Conservation (phyloP, 495 filamentous ascomycete genomes). For the Penicillium herquei region DNA sequence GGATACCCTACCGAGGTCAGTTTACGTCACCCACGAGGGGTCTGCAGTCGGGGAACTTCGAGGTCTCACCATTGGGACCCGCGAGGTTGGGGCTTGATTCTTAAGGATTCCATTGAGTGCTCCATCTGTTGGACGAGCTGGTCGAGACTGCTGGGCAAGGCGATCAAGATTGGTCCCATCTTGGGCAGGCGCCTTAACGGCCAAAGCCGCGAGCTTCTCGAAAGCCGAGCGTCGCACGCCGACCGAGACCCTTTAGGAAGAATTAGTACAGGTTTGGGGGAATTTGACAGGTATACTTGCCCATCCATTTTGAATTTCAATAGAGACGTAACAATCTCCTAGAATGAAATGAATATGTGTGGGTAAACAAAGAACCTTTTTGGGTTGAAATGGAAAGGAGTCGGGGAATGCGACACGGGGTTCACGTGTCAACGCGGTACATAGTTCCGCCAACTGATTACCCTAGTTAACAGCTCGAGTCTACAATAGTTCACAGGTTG, state of each 20-base stretch:
- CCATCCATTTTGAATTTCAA: not conserved
- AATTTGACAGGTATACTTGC: not conserved
- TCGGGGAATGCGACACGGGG: not conserved
- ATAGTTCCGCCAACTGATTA: too few relatives aligned
- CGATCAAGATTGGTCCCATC: slow-evolving; percentile 64
- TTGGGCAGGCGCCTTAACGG: slow-evolving; percentile 55
- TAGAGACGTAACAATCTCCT: not conserved
- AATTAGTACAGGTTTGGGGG: not conserved
- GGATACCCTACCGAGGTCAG: slow-evolving; percentile 53
- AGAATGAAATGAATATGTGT: not conserved
- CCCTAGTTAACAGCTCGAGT: too few relatives aligned
- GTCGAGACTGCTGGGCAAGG: slow-evolving; percentile 56
- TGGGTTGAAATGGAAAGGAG: not conserved
- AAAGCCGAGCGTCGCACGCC: slow-evolving; percentile 63
- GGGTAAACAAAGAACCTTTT: not conserved
- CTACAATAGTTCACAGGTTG: too few relatives aligned
- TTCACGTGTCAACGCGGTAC: not conserved
- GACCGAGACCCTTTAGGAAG: slow-evolving; percentile 28
- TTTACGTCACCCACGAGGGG: slow-evolving; percentile 1
- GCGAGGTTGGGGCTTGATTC: slow-evolving; percentile 41
- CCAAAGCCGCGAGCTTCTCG: slow-evolving; percentile 64
- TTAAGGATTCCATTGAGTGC: slow-evolving; percentile 37
- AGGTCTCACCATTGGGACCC: slow-evolving; percentile 50
- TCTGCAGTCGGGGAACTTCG: not conserved
- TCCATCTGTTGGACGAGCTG: slow-evolving; percentile 31